A percentile compares a stretch with the other conserved stretches of the same genome.
Evolutionary conservation across 2,329 filamentous ascomycete species (phyloP).

Genomic region (Claviceps citrina): DNA sequence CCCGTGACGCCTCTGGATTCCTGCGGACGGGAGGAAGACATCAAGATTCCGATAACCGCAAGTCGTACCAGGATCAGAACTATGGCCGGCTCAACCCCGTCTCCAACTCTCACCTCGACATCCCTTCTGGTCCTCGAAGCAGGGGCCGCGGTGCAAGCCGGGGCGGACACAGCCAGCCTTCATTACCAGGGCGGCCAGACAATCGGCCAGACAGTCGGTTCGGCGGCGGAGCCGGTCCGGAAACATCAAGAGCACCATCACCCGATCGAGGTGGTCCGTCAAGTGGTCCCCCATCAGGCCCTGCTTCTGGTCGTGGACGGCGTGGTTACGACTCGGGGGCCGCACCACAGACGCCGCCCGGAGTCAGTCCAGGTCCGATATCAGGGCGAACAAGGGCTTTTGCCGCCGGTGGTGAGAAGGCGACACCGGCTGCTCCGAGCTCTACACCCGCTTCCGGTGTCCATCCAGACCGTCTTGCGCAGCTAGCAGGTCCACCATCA

Average conservation of each 20-base stretch:
- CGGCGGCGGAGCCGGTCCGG: constrained; percentile 19
- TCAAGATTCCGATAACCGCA: constrained; percentile 33
- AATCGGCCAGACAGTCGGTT: constrained; percentile 22
- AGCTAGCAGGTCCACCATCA: constrained; percentile 22
- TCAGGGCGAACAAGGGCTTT: constrained; percentile 29
- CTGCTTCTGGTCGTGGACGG: constrained; percentile 32
- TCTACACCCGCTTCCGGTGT: constrained; percentile 20
- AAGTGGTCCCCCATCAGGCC: constrained; percentile 39
- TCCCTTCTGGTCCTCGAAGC: constrained; percentile 41
- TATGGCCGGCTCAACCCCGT: constrained; percentile 46
- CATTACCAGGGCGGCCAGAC: constrained; percentile 23
- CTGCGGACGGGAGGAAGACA: constrained; percentile 21
- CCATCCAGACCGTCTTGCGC: constrained; percentile 36
- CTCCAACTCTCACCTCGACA: constrained; percentile 23
- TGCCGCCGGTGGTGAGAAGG: constrained; percentile 11
- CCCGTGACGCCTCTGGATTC: constrained; percentile 25
- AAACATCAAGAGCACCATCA: constrained; percentile 27
- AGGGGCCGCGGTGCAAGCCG: constrained; percentile 30
- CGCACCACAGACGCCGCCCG: constrained; percentile 17
- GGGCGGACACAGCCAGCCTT: constrained; percentile 18
- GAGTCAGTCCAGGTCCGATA: constrained; percentile 16
- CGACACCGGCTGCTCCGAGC: constrained; percentile 13
- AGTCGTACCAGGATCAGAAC: constrained; percentile 42
- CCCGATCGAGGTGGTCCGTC: constrained; percentile 31
- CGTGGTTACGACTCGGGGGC: constrained; percentile 26